Conservation (phyloP, 2,329 filamentous ascomycete species). For the Alternaria hordeiaustralica region DNA sequence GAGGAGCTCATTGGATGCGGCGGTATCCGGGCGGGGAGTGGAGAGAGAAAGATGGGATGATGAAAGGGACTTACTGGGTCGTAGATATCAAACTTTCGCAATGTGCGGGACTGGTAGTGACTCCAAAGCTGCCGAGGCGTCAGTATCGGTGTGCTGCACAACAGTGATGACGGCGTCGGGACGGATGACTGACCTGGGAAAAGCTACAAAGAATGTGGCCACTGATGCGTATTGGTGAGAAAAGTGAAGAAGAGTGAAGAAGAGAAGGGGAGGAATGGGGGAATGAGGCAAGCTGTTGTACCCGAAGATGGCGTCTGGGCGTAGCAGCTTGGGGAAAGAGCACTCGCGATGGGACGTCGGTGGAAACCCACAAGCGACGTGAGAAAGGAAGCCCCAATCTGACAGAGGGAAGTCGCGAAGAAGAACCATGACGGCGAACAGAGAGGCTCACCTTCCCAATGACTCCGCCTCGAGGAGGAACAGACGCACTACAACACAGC, state of each 20-base stretch:
- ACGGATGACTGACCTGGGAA: constrained; percentile 44
- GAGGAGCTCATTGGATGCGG: constrained; percentile 1
- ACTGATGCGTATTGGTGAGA: constrained; percentile 51
- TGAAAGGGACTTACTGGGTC: constrained; percentile 42
- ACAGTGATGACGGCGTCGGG: constrained; percentile 4
- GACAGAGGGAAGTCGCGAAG: constrained; percentile 21
- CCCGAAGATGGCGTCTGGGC: constrained; percentile 28
- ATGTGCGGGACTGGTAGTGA: constrained; percentile 49
- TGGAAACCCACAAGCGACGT: constrained; percentile 2
- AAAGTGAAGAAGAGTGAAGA: constrained; percentile 46
- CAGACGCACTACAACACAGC: constrained; percentile 20
- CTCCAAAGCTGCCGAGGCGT: constrained; percentile 47
- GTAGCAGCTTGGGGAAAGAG: constrained; percentile 37
- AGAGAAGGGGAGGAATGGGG: constrained; percentile 18
- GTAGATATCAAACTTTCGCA: constrained; percentile 51
- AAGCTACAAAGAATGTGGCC: constrained; percentile 55
- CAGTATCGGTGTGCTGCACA: constrained; percentile 14
- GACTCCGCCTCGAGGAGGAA: constrained; percentile 15
- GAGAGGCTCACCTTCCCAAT: constrained; percentile 32
- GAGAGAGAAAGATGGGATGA: constrained; percentile 8
- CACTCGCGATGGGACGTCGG: constrained; percentile 23
- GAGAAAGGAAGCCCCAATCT: constrained; percentile 27
- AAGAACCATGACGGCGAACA: constrained; percentile 6
- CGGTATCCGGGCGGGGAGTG: constrained; percentile 9
- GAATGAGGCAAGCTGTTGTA: constrained; percentile 24